Base-by-base conservation (phyloP, 169 alveolate genomes). In the Cryptosporidium ryanae region DNA sequence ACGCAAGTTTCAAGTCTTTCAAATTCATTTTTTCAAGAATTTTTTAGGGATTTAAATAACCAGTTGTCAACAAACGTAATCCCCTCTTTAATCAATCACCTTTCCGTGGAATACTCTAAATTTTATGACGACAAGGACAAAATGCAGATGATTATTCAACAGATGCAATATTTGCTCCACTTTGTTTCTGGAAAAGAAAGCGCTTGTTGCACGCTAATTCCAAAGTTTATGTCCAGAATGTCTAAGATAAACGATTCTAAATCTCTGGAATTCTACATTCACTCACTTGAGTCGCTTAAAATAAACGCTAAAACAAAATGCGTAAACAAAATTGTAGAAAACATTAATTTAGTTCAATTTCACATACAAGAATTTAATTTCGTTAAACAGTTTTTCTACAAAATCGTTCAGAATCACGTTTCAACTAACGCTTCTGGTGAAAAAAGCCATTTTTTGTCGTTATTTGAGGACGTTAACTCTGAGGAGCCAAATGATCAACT, bases 1-100 rank as follows among this genome's bases (percentile, higher is more conserved):
- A 32, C 43, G 15, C 68, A 70, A 32, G n/a, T 66, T 10, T 66
- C 61, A 21, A 66, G 29, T 66, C 66, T 70, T 52, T 65, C 84
- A 55, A 70, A 32, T 2, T 70, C 84, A 15, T 70, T 70, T 61
- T 70, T 70, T 50, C 68, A 70, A 17, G 84, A 70, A 43, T 70
- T 70, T 21, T 50, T 55, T 7, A 70, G 32, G 15, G 84, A 70
- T 57, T 21, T 70, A 10, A 70, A 50, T 34, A 70, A 70, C 49
- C 67, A 50, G 34, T 31, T 55, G 52, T 38, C 59, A n/a, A 15
- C 34, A 6, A 70, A 50, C 29, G 25, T 54, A 52, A 55, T 70
- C 15, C 55, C 84, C 27, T 31, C 27, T 8, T 54, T 70, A 54
- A 54, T 70, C n/a, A 70, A 70, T 21, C 66, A 70, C 18, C 34